Evolutionary conservation across 495 filamentous ascomycete genomes (phyloP), one percentile per base, ranked within the genome.

Genomic region (Wilcoxina mikolae): DNA sequence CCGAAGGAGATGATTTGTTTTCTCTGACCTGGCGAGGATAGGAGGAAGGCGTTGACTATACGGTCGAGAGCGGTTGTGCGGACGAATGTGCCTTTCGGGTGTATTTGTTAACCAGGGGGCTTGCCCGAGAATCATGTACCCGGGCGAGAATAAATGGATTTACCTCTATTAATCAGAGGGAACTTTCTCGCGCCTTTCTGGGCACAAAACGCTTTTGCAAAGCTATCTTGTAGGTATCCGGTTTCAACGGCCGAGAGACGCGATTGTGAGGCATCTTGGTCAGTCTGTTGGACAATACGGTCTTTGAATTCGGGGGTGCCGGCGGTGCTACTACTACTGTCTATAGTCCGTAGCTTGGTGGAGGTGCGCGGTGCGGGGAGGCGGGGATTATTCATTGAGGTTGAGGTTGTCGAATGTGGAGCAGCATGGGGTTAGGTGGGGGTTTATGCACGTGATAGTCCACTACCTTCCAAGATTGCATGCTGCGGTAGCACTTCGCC

Each of bases 1-100:
- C 93, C 91, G 1, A 98, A 78, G 2, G 88, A 95, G 51, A 96
- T 78, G 49, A 98, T 90, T 63, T 98, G 91, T 63, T 83, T 86
- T 50, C 66, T 67, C 2, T 57, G 43, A 15, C 45, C 42, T 42
- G 57, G 67, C 47, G 56, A 66, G 15, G 54, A 44, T 41, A 35
- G 26, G 45, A 96, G 76, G 66, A 95, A 96, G 29, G 67, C 66
- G 24, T 76, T 66, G 54, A 96, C 79, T 23, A 98, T 78, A 35
- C 68, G 70, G 69, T 96, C 89, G 65, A 98, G 83, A 22, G 87
- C 85, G 25, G 77, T 79, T 23, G 90, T 95, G 59, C 91, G 80
- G 25, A 90, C 84, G 66, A 95, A 95, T n/a, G 91, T 96, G 33
- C 90, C 87, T 90, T 9, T 20, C 39, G n/a, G n/a, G n/a, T n/a